These are phyloP conservation scores for Diaporthe sp. DNA, from an alignment of 2,329 filamentous ascomycete genomes.

Conservation along the genomic window DNA sequence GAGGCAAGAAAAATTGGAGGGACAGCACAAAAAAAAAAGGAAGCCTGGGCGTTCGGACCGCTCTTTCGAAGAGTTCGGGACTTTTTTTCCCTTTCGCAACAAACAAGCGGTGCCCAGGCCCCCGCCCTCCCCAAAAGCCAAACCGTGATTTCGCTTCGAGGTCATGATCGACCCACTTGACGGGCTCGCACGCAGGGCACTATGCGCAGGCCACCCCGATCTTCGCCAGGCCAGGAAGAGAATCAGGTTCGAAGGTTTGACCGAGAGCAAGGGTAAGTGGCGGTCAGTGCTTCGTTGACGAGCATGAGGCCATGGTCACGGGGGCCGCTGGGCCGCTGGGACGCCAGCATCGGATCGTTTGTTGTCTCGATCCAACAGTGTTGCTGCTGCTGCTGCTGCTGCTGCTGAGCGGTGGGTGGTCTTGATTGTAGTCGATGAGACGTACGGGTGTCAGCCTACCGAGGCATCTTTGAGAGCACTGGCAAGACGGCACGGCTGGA, in stretches of 20 bases:
- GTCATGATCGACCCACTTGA: slow-evolving; percentile 24
- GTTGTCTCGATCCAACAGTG: background rate
- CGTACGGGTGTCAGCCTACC: slow-evolving; percentile 1
- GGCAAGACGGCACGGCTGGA: background rate
- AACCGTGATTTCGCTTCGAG: slow-evolving; percentile 31
- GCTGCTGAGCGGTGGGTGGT: background rate
- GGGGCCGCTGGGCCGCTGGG: slow-evolving; percentile 2
- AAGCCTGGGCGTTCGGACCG: slow-evolving; percentile 18
- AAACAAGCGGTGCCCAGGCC: slow-evolving; percentile 14
- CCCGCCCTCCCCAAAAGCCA: background rate
- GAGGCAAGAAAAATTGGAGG: background rate
- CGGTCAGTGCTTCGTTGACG: slow-evolving; percentile 35
- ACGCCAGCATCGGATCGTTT: background rate
- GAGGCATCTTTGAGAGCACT: background rate
- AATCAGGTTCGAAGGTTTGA: slow-evolving; percentile 23
- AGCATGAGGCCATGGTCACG: slow-evolving; percentile 35
- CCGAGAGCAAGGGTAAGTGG: slow-evolving; percentile 25
- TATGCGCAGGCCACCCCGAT: slow-evolving; percentile 17
- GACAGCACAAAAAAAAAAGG: background rate
- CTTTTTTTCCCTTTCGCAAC: background rate
- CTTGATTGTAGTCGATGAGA: background rate
- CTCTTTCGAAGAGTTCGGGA: slow-evolving; percentile 2
- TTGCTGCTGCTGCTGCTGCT: background rate
- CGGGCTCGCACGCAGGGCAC: background rate
- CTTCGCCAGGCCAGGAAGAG: slow-evolving; percentile 14